Evolutionary conservation across 1,139 yeast genomes (phyloP), one percentile per base, ranked within the genome.

Genomic region (Zygoascus sp.): DNA sequence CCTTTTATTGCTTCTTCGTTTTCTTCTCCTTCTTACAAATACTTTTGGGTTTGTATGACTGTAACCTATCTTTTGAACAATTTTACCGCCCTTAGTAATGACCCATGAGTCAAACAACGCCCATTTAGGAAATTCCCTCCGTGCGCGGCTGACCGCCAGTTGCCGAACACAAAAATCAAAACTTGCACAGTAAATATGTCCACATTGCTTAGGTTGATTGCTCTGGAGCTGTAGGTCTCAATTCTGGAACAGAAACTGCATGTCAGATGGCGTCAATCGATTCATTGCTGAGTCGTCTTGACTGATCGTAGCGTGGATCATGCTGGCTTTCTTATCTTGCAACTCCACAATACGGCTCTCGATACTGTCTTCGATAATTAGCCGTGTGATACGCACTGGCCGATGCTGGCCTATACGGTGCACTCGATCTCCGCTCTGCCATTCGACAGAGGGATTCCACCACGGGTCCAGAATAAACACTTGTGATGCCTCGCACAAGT

Each of bases 391-490:
- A 53, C 86, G 77, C n/a, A 92, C 96, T 0, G 98, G 98, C 53
- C 98, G 71, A 59, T 79, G 86, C 64, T 92, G 99, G 4, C 97
- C 97, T 53, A 92, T 92, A 69, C 98, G 80, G 67, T 92, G 98
- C 19, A 92, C 97, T 67, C 99, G 80, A 66, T 94, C 99, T 70
- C 95, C 96, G 42, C 95, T 85, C 65, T 92, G 98, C 90, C 97
- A 92, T 66, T 92, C 97, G 3, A 89, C 95, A 58, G 95, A 84
- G 0, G 97, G 97, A 62, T 92, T 92, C 97, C 97, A 92, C 97
- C 98, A 92, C 22, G 97, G 97, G 60, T 92, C 98, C 73, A 92
- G 74, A 44, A 92, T 74, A 57, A 92, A 92, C 35, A 92, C 97
- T 58, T 90, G 97, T 0, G 95, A 88, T 0, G 98, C 98, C 62